Evolutionary conservation across 192 early-diverging fungal species (phyloP).

Genomic region (Piromyces sp.): DNA sequence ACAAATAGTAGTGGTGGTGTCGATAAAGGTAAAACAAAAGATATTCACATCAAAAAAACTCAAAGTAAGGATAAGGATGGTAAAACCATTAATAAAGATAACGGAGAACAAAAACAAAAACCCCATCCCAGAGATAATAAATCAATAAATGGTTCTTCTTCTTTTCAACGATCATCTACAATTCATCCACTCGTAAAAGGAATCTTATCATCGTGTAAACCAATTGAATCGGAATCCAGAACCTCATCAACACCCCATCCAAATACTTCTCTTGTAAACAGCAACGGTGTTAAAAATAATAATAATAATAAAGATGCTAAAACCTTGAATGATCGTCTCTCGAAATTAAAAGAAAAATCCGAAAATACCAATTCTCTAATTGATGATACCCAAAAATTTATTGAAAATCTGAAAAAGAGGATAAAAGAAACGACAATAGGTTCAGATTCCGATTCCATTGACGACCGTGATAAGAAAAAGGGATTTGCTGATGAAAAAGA

Average conservation of each 20-base stretch:
- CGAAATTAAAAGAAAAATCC: background rate
- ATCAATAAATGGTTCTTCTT: no score
- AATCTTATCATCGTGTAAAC: background rate
- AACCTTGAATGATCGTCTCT: background rate
- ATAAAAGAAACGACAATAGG: background rate
- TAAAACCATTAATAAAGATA: background rate
- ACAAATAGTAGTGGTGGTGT: no score
- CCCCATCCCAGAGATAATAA: no score
- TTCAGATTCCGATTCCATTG: background rate
- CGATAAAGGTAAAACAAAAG: background rate
- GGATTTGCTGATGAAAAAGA: no score
- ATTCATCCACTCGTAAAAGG: background rate
- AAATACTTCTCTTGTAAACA: no score
- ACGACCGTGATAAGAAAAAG: no score
- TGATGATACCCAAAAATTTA: background rate
- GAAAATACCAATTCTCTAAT: background rate
- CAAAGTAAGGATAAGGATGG: background rate
- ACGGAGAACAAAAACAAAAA: background rate
- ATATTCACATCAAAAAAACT: background rate
- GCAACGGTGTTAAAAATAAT: no score
- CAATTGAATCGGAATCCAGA: background rate
- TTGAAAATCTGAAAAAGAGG: background rate
- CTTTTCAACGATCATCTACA: no score
- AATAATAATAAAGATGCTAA: background rate
- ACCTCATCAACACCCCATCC: no score